Percentiles rank a stretch among this genome's conserved stretches.
Conservation (phyloP, 352 stramenopile species). For the Globisporangium canariense region DNA sequence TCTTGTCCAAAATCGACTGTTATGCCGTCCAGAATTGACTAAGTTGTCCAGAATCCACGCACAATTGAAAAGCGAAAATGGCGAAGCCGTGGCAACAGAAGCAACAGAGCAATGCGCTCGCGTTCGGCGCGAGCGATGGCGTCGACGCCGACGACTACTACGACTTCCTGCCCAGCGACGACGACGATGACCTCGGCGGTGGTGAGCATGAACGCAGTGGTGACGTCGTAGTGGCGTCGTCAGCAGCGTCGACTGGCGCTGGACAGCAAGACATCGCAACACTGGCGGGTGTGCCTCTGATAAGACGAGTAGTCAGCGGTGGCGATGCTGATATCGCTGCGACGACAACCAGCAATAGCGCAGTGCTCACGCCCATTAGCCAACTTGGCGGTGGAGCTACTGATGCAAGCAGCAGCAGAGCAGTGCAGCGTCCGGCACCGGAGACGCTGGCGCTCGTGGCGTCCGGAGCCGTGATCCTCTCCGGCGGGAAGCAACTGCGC, state of each 20-base stretch:
- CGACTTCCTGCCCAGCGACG: conserved; percentile 54
- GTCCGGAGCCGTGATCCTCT: conserved; percentile 13
- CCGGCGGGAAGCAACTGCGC: conserved; percentile 30
- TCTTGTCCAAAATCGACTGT: no score
- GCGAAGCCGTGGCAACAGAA: not conserved
- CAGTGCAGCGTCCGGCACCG: not conserved
- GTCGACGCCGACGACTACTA: conserved; percentile 58
- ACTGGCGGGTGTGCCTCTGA: not conserved
- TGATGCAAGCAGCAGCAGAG: not conserved
- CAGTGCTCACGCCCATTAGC: conserved; percentile 29
- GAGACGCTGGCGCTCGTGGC: conserved; percentile 17
- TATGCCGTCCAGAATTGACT: no score
- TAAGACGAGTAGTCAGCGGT: not conserved
- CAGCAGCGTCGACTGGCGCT: not conserved
- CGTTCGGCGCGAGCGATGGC: conserved; percentile 6
- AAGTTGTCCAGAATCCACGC: not conserved
- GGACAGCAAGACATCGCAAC: conserved; percentile 8
- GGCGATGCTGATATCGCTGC: not conserved
- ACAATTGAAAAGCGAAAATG: not conserved
- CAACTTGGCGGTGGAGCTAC: conserved; percentile 15
- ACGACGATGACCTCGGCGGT: conserved; percentile 31
- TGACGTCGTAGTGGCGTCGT: conserved; percentile 24
- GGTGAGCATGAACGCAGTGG: conserved; percentile 22
- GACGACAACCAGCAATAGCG: not conserved
- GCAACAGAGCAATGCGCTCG: no score